Evolutionary conservation across 2,329 filamentous ascomycete species (phyloP).

Genomic region (Penicillium sp.): DNA sequence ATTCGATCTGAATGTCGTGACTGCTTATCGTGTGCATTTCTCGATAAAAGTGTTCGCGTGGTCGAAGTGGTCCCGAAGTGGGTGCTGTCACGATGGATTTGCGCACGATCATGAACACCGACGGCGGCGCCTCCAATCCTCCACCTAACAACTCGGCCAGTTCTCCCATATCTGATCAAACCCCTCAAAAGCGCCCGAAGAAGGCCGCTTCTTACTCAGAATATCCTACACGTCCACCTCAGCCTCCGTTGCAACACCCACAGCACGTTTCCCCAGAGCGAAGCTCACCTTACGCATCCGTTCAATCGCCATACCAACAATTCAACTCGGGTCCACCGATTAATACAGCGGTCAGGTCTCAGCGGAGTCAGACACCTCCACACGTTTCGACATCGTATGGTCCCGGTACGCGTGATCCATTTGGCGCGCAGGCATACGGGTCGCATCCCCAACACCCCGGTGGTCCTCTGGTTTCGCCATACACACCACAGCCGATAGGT

Average conservation of each 20-base stretch:
- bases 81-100: constrained; percentile 48
- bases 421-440: constrained; percentile 31
- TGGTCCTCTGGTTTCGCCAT: constrained; percentile 37
- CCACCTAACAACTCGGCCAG: constrained; percentile 31
- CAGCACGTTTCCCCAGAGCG: constrained; percentile 46
- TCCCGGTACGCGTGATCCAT: constrained; percentile 36
- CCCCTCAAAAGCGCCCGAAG: constrained; percentile 28
- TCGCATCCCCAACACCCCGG: constrained; percentile 28
- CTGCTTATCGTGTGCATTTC: constrained; percentile 12
- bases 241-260: constrained; percentile 46
- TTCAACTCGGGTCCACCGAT: constrained; percentile 32
- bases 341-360: constrained; percentile 30
- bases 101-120: constrained; percentile 53
- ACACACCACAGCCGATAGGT: constrained; percentile 38
- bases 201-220: constrained; percentile 26
- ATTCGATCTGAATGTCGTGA: constrained; percentile 21
- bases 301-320: constrained; percentile 43
- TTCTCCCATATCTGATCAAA: constrained; percentile 25
- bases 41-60: constrained; percentile 20
- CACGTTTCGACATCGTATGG: constrained; percentile 31
- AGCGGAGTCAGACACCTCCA: constrained; percentile 35
- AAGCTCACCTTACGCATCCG: constrained; percentile 39
- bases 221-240: constrained; percentile 34
- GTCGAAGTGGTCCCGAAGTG: constrained; percentile 17
- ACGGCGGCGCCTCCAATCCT: constrained; percentile 35